Conservation (phyloP, 2,329 filamentous ascomycete species). For the Thyridium curvatum region DNA sequence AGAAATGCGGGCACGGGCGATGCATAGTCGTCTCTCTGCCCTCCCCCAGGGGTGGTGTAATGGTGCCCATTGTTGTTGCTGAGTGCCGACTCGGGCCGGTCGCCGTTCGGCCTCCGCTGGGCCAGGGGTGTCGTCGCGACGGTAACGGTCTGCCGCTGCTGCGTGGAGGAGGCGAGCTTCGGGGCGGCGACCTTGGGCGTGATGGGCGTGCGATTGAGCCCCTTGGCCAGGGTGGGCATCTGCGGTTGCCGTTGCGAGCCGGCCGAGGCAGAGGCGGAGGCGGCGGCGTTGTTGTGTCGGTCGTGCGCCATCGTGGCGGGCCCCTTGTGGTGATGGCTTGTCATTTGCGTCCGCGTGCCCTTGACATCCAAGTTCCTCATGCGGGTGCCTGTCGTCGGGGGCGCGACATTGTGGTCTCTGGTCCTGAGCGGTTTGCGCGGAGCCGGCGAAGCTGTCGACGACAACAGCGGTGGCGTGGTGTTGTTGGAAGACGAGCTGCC, state of each 20-base stretch:
- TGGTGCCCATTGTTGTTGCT: slow-evolving; percentile 9
- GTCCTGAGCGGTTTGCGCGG: slow-evolving; percentile 16
- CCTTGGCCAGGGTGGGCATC: slow-evolving; percentile 62
- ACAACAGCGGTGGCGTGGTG: slow-evolving; percentile 2
- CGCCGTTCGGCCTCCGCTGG: slow-evolving; percentile 23
- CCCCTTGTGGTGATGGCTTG: background rate
- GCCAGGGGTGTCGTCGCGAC: slow-evolving; percentile 32
- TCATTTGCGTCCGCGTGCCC: no score
- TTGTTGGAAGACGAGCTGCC: background rate
- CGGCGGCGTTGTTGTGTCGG: slow-evolving; percentile 32
- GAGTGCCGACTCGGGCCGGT: slow-evolving; percentile 11
- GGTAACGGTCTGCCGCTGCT: slow-evolving; percentile 21
- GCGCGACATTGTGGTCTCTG: slow-evolving; percentile 32
- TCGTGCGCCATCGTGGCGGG: slow-evolving; percentile 5
- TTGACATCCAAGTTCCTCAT: no score
- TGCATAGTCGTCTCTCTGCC: slow-evolving; percentile 38
- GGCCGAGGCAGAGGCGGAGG: slow-evolving; percentile 40
- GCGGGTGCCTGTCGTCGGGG: slow-evolving; percentile 11
- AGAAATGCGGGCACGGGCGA: slow-evolving; percentile 51
- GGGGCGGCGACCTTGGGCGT: slow-evolving; percentile 46
- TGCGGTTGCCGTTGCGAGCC: slow-evolving; percentile 51
- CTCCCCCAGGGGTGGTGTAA: slow-evolving; percentile 7
- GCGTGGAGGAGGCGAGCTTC: slow-evolving; percentile 5
- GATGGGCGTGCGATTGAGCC: slow-evolving; percentile 39
- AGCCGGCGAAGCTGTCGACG: slow-evolving; percentile 2